phyloP scores from a whole-genome alignment of 2,329 filamentous ascomycete genomes.

The Samsoniella hepiali region DNA sequence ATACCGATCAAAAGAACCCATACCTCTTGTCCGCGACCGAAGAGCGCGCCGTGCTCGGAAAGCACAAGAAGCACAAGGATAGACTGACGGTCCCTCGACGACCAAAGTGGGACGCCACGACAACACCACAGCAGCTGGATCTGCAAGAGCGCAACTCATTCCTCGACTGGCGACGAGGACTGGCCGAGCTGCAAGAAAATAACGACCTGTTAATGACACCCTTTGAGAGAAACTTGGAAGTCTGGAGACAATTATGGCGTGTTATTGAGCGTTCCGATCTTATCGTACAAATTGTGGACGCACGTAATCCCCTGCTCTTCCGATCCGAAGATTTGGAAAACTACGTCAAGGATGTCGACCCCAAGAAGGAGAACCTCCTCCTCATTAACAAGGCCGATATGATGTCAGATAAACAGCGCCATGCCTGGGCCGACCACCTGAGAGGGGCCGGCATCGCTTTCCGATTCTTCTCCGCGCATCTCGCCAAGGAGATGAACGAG shows the following conservation, averaged over 20 bases:
- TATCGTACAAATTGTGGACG: constrained; percentile 97
- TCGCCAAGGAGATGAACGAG: constrained; percentile 89
- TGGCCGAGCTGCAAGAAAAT: constrained; percentile 91
- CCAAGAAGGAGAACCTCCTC: constrained; percentile 83
- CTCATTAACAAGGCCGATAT: constrained; percentile 99
- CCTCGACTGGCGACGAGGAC: constrained; percentile 80
- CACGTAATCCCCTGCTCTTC: constrained; percentile 89
- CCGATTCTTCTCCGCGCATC: constrained; percentile 90
- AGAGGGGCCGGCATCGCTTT: constrained; percentile 78
- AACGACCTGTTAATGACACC: constrained; percentile 96
- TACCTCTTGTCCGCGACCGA: constrained; percentile 84
- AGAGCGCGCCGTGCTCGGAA: constrained; percentile 72
- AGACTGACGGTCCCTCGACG: constrained; percentile 85
- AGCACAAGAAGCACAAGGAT: constrained; percentile 76
- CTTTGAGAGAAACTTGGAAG: constrained; percentile 94
- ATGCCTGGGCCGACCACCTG: constrained; percentile 83
- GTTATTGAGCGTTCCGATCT: constrained; percentile 96
- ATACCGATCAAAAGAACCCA: constrained; percentile 92
- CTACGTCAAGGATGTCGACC: constrained; percentile 91
- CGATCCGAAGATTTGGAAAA: constrained; percentile 87
- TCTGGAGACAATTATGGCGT: constrained; percentile 97
- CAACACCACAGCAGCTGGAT: constrained; percentile 80
- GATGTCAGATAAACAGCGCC: constrained; percentile 85
- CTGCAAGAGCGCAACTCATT: constrained; percentile 74
- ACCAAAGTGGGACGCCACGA: constrained; percentile 82